Evolutionary conservation across 768 basidiomycete genomes (phyloP).

Genomic region (Pleurotus eryngii): DNA sequence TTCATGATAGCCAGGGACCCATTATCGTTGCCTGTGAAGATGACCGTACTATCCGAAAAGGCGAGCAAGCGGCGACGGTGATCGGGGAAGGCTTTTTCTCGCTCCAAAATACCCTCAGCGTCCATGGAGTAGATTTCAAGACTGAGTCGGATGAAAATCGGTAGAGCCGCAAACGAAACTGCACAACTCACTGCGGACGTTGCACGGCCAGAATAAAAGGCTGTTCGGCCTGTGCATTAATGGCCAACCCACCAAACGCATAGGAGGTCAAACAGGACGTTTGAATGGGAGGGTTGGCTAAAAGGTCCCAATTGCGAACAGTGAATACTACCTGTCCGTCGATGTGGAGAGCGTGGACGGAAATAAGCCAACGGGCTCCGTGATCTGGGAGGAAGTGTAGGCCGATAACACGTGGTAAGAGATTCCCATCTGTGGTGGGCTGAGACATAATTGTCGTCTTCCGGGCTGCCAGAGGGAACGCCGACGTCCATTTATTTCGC

Average conservation of each 20-base stretch:
- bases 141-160: slow-evolving; percentile 18
- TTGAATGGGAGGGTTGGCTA: slow-evolving; percentile 27
- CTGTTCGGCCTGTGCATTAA: slow-evolving; percentile 38
- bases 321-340: slow-evolving; percentile 23
- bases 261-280: slow-evolving; percentile 37
- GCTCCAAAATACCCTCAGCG: slow-evolving; percentile 29
- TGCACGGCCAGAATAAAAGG: slow-evolving; percentile 39
- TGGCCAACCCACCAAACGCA: slow-evolving; percentile 38
- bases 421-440: slow-evolving; percentile 11
- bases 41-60: slow-evolving; percentile 33
- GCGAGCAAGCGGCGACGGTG: slow-evolving; percentile 29
- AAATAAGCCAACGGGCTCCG: slow-evolving; percentile 44
- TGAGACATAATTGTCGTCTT: slow-evolving; percentile 19
- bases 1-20: slow-evolving; percentile 33
- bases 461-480: slow-evolving; percentile 28
- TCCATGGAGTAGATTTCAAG: slow-evolving; percentile 41
- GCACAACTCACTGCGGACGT: slow-evolving; percentile 32
- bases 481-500: slow-evolving; percentile 48
- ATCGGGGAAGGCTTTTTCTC: slow-evolving; percentile 24
- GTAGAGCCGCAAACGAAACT: no score
- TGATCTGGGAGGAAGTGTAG: slow-evolving; percentile 45
- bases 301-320: slow-evolving; percentile 60
- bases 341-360: slow-evolving; percentile 28
- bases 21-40: slow-evolving; percentile 30
- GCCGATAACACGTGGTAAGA: slow-evolving; percentile 34